Conservation (phyloP, 768 basidiomycete genomes). For the Postia placenta region DNA sequence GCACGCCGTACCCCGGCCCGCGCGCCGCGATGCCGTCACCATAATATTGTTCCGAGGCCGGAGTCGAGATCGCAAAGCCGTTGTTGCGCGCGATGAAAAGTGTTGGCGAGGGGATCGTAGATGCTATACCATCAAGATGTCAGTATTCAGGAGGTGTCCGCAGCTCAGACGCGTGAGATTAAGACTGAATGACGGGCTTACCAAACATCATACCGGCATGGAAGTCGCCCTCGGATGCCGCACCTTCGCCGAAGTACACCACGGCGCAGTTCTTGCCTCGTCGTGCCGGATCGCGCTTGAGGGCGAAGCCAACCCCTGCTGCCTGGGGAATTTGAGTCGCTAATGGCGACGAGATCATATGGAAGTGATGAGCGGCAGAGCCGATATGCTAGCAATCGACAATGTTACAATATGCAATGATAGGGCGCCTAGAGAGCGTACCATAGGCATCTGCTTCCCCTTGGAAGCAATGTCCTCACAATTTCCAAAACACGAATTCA, state of each 20-base stretch:
- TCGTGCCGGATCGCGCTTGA: constrained; percentile 69
- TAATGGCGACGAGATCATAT: constrained; percentile 90
- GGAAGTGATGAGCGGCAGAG: constrained; percentile 78
- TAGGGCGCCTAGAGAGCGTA: constrained; percentile 29
- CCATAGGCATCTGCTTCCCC: constrained; percentile 92
- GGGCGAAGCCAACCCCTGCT: constrained; percentile 86
- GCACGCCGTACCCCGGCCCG: constrained; percentile 88
- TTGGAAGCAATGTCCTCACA: constrained; percentile 74
- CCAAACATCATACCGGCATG: constrained; percentile 80
- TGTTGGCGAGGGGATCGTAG: constrained; percentile 68
- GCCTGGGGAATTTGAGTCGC: constrained; percentile 95
- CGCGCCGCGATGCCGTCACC: constrained; percentile 92
- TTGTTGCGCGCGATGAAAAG: constrained; percentile 78
- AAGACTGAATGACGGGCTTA: constrained; percentile 4
- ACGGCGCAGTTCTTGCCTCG: constrained; percentile 72
- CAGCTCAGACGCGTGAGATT: background rate
- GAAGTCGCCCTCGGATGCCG: constrained; percentile 92
- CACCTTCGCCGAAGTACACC: constrained; percentile 92
- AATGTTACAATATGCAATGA: background rate
- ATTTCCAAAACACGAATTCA: constrained; percentile 92
- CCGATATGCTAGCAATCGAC: constrained; percentile 64
- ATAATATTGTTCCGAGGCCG: constrained; percentile 80
- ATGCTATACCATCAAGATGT: constrained; percentile 32
- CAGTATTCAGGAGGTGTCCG: background rate
- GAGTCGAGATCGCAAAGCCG: constrained; percentile 94